These are phyloP conservation scores for Poa pratensis DNA, from an alignment of 176 grass and related monocot genomes.

Conservation along the genomic window DNA sequence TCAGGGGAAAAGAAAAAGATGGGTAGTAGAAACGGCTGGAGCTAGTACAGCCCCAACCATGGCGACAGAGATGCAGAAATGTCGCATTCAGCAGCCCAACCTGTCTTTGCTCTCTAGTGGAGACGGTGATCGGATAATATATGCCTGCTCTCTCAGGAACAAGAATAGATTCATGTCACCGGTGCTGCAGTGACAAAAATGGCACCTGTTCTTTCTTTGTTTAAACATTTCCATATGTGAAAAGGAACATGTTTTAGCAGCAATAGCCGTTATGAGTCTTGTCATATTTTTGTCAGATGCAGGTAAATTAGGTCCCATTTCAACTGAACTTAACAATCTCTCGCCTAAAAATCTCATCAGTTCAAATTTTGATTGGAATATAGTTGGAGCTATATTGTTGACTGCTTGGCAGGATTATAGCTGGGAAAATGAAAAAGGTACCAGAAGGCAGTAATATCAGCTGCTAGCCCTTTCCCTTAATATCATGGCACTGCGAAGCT, in stretches of 20 bases:
- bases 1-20: slow-evolving; percentile 33
- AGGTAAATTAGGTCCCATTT: not conserved
- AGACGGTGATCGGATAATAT: slow-evolving; percentile 32
- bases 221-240: not conserved
- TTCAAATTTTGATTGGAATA: not conserved
- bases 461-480: not conserved
- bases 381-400: not conserved
- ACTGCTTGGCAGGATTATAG: not conserved
- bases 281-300: not conserved
- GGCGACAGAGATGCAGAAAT: slow-evolving; percentile 38
- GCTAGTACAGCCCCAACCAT: not conserved
- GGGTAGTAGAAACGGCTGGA: slow-evolving; percentile 26
- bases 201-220: slow-evolving; percentile 2
- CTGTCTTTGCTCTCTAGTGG: slow-evolving; percentile 36
- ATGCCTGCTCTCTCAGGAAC: slow-evolving; percentile 2
- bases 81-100: slow-evolving; percentile 32
- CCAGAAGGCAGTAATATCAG: not conserved
- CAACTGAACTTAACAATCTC: not conserved
- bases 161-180: slow-evolving; percentile 6
- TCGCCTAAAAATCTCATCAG: not conserved
- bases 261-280: not conserved
- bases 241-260: slow-evolving; percentile 12
- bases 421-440: not conserved
- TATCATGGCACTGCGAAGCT: not conserved
- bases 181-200: slow-evolving; percentile 19